Percentiles rank a stretch among this genome's conserved stretches.
These are phyloP conservation scores for Tripidium arundinaceum DNA, from an alignment of 202 grass and related monocot species.

Conservation along the genomic window DNA sequence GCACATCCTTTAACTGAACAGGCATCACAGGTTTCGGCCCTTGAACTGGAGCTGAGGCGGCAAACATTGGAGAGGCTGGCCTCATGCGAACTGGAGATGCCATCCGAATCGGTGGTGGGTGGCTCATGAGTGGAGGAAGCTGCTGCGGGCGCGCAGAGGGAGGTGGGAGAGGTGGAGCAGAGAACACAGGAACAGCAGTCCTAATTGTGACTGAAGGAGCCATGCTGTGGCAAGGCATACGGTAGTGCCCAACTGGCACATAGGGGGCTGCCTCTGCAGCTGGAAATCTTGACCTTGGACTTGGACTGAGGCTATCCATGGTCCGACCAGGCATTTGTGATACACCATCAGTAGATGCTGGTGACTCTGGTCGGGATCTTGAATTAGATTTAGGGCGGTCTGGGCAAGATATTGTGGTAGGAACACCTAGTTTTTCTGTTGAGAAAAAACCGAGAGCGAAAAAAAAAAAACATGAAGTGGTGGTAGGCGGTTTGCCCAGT, in stretches of 20 bases:
- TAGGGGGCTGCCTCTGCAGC: constrained; percentile 68
- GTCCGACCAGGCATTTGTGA: constrained; percentile 22
- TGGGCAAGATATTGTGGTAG: too few relatives aligned
- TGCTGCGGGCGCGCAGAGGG: constrained; percentile 48
- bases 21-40: constrained; percentile 36
- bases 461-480: constrained; percentile 18
- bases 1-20: constrained; percentile 66
- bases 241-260: constrained; percentile 72
- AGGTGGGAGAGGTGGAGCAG: constrained; percentile 86
- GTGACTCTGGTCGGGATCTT: constrained; percentile 55
- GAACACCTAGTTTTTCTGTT: constrained; percentile 45
- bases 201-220: constrained; percentile 87
- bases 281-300: constrained; percentile 68
- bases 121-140: constrained; percentile 64
- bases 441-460: background rate
- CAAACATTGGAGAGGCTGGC: constrained; percentile 61
- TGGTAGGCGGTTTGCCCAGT: constrained; percentile 39
- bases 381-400: constrained; percentile 59
- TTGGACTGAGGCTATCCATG: constrained; percentile 31
- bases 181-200: constrained; percentile 89
- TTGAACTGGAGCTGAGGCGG: constrained; percentile 41
- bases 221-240: constrained; percentile 74
- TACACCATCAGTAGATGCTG: constrained; percentile 35
- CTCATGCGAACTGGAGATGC: constrained; percentile 82
- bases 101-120: constrained; percentile 56